phyloP scores from a whole-genome alignment of 768 basidiomycete species.

The Boletus vermiculosoides region DNA sequence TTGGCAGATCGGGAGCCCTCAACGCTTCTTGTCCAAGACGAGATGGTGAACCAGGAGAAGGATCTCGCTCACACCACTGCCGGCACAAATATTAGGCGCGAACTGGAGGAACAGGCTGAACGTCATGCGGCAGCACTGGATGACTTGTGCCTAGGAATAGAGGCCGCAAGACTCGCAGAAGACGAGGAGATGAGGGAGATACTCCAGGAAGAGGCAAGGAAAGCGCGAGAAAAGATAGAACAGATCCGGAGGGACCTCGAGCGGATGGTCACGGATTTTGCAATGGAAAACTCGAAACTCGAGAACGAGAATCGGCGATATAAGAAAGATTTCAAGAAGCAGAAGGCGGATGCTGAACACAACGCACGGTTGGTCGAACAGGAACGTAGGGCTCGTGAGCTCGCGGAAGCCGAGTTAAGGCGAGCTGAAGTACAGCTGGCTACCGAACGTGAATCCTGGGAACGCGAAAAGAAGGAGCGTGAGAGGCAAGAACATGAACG shows the following conservation, averaged over 20 bases:
- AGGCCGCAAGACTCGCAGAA: conserved; percentile 40
- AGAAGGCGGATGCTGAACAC: conserved; percentile 21
- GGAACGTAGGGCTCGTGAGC: conserved; percentile 27
- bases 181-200: conserved; percentile 45
- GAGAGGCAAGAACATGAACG: background rate
- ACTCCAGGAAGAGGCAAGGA: conserved; percentile 41
- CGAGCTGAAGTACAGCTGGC: conserved; percentile 21
- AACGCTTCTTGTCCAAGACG: conserved; percentile 51
- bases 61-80: conserved; percentile 51
- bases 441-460: conserved; percentile 8
- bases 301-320: conserved; percentile 27
- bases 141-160: conserved; percentile 44
- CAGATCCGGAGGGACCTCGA: conserved; percentile 40
- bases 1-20: conserved; percentile 40
- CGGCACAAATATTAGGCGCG: conserved; percentile 50
- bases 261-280: conserved; percentile 39
- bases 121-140: conserved; percentile 46
- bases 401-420: conserved; percentile 22
- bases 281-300: conserved; percentile 35
- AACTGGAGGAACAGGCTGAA: conserved; percentile 44
- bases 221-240: conserved; percentile 42
- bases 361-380: conserved; percentile 19
- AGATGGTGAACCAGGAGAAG: conserved; percentile 50
- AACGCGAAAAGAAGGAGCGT: conserved; percentile 4
- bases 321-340: conserved; percentile 17